Base-by-base conservation (phyloP, 2,329 filamentous ascomycete species). In the Pseudogymnoascus sp. region DNA sequence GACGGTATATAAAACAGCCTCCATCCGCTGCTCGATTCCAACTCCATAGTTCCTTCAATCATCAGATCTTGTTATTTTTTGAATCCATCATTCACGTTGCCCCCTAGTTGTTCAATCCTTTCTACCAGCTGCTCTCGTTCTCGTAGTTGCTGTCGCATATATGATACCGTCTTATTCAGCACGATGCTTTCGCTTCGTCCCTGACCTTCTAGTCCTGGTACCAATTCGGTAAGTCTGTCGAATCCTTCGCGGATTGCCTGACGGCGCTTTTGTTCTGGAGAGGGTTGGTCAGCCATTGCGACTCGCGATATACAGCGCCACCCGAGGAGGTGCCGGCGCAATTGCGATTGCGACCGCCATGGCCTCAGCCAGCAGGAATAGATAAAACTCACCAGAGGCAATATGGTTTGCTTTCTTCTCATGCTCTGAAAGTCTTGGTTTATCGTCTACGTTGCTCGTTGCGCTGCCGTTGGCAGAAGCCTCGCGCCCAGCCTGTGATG, bases 371-470 rank as follows among this genome's bases (percentile, higher is more conserved):
- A 31, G 45, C 45, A 31, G 31, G 45, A 52, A 15, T 31, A 29
- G 25, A 31, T 29, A 59, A 15, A 13, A 59, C 61, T 39, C 31
- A 73, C 72, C 72, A 4, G 85, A 88, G 25, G 83, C 82, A 68
- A 89, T 89, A 74, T 89, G 87, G 71, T 90, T 89, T 69, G 82
- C 83, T 72, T 88, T 88, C 79, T 89, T 89, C 71, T 89, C 85
- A 64, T 84, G 79, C 67, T 88, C 86, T 55, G 85, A 86, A 64
- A 90, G 77, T 65, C 86, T 82, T 37, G 86, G 82, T 67, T 87
- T 86, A 65, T 85, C 82, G 12, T 73, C 71, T 59, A 33, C 40
- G 33, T 61, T 63, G 42, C 29, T 52, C 15, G 45, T 58, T 37
- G 58, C 29, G 39, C 55, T 59, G 10, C 45, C 45, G 27, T 52